phyloP scores from a whole-genome alignment of 805 yeast species.

The Kockiozyma suomiensis region DNA sequence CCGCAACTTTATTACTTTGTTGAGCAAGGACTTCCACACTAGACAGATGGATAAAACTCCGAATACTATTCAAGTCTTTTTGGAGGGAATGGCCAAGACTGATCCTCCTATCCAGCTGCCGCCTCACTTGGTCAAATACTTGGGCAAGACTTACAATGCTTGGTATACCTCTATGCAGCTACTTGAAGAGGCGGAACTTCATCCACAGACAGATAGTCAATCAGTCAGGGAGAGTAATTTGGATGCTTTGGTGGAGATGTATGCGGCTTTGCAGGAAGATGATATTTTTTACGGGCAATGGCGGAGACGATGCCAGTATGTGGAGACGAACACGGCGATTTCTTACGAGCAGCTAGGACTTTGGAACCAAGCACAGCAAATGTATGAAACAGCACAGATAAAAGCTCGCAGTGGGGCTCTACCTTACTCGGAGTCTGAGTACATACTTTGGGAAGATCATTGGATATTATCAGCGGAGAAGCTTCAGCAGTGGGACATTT shows the following conservation, averaged over 20 bases:
- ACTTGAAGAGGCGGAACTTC: slow-evolving; percentile 68
- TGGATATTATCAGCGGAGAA: slow-evolving; percentile 98
- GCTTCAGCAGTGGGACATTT: slow-evolving; percentile 95
- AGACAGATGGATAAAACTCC: slow-evolving; percentile 85
- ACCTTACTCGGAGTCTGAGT: slow-evolving; percentile 94
- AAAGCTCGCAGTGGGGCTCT: slow-evolving; percentile 93
- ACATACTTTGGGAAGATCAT: slow-evolving; percentile 96
- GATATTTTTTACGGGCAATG: slow-evolving; percentile 98
- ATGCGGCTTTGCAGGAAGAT: slow-evolving; percentile 85
- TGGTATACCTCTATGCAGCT: slow-evolving; percentile 88
- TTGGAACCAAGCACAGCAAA: slow-evolving; percentile 91
- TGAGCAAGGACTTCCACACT: slow-evolving; percentile 91
- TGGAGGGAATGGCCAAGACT: slow-evolving; percentile 75
- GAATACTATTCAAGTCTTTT: slow-evolving; percentile 79
- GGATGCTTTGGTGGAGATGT: slow-evolving; percentile 88
- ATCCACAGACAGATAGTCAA: slow-evolving; percentile 65
- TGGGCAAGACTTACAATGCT: slow-evolving; percentile 83
- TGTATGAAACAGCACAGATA: slow-evolving; percentile 95
- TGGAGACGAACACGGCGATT: slow-evolving; percentile 88
- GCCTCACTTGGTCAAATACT: slow-evolving; percentile 86
- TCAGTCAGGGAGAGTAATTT: slow-evolving; percentile 81
- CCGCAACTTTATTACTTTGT: slow-evolving; percentile 72
- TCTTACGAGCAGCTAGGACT: slow-evolving; percentile 93
- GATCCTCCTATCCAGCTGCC: slow-evolving; percentile 75
- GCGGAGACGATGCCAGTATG: slow-evolving; percentile 94